These are phyloP conservation scores for Lactifluus pinguis DNA, from an alignment of 768 basidiomycete genomes.

Conservation along the genomic window DNA sequence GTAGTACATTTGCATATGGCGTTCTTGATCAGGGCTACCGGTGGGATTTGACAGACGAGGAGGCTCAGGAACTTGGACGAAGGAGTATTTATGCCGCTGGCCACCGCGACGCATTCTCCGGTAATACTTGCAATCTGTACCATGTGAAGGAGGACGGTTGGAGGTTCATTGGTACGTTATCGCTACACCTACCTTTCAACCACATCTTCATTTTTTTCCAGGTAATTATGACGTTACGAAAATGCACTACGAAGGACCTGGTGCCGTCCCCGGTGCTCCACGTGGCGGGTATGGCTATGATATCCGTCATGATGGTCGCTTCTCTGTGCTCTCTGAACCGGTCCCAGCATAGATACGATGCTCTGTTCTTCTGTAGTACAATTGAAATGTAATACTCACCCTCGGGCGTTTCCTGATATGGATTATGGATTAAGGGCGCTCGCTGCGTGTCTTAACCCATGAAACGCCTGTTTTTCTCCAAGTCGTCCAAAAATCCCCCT, in stretches of 20 bases:
- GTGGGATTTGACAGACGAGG: constrained; percentile 88
- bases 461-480: constrained; percentile 17
- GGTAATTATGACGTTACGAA: constrained; percentile 89
- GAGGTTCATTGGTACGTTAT: constrained; percentile 79
- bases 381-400: not conserved
- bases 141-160: constrained; percentile 94
- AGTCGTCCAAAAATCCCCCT: constrained; percentile 11
- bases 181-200: not conserved
- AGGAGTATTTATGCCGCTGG: constrained; percentile 95
- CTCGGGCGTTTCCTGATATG: constrained; percentile 4
- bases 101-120: constrained; percentile 93
- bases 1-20: constrained; percentile 98
- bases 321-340: constrained; percentile 41
- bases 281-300: constrained; percentile 77
- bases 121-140: constrained; percentile 93
- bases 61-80: constrained; percentile 89
- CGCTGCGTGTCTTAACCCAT: not conserved
- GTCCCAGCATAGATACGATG: constrained; percentile 10
- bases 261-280: constrained; percentile 51
- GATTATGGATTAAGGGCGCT: not conserved
- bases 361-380: constrained; percentile 13
- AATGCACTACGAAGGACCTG: constrained; percentile 86
- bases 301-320: constrained; percentile 50
- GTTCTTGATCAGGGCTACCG: constrained; percentile 92
- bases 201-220: constrained; percentile 27